These are phyloP conservation scores for Magnaporthiopsis rhizophila DNA, from an alignment of 2,329 filamentous ascomycete species.

Conservation along the genomic window DNA sequence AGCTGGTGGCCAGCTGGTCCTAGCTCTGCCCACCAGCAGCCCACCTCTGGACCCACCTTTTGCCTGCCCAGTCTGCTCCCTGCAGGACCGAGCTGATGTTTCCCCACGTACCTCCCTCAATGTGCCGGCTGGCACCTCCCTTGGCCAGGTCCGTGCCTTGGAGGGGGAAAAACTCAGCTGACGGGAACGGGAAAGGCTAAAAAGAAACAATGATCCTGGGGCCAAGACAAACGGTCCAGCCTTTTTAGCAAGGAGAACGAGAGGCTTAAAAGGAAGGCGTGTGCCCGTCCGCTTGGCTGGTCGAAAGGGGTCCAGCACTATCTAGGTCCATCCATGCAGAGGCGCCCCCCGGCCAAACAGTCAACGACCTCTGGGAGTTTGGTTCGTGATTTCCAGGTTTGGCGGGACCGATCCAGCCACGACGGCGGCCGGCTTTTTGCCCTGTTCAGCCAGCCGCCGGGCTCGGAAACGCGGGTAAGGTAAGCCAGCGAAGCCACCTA, in stretches of 20 bases:
- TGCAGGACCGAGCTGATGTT: background rate
- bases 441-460: background rate
- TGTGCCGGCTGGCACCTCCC: background rate
- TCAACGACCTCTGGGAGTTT: background rate
- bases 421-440: background rate
- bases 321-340: background rate
- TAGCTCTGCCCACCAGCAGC: background rate
- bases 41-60: background rate
- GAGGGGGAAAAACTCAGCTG: background rate
- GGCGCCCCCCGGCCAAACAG: background rate
- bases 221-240: background rate
- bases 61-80: background rate
- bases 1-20: background rate
- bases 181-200: background rate
- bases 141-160: background rate
- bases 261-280: background rate
- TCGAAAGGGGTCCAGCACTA: too few relatives aligned
- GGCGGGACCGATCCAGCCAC: background rate
- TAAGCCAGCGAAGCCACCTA: background rate
- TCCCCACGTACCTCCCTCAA: background rate
- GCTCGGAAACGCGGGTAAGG: background rate
- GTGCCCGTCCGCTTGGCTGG: background rate
- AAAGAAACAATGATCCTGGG: background rate
- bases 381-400: background rate
- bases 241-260: background rate